Evolutionary conservation across 1,284 basidiomycete genomes (phyloP).

Genomic region (Cryptococcus wingfieldii): DNA sequence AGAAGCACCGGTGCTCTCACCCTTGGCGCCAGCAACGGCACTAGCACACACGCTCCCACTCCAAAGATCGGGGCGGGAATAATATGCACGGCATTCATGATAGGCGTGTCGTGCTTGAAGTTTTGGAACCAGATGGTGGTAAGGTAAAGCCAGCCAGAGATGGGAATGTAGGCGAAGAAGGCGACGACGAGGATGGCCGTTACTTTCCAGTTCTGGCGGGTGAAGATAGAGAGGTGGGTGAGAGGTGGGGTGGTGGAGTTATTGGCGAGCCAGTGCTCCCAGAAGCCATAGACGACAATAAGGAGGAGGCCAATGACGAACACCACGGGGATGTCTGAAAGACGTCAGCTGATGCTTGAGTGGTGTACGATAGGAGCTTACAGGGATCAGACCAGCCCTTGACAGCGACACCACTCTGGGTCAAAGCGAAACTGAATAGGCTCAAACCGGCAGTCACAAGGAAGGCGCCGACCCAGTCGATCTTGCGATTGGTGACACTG

Average conservation of each 20-base stretch:
- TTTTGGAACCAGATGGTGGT: constrained; percentile 29
- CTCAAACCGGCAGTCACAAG: constrained; percentile 30
- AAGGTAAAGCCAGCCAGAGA: constrained; percentile 19
- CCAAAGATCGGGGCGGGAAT: constrained; percentile 33
- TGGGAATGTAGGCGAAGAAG: constrained; percentile 28
- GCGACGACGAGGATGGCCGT: constrained; percentile 21
- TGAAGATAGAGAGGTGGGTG: constrained; percentile 26
- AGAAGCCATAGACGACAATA: constrained; percentile 33
- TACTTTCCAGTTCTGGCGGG: constrained; percentile 20
- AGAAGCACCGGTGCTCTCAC: constrained; percentile 27
- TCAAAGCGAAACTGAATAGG: constrained; percentile 30
- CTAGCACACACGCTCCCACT: constrained; percentile 24
- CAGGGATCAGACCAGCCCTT: constrained; percentile 31
- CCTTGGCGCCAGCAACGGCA: constrained; percentile 18
- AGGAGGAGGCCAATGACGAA: constrained; percentile 32
- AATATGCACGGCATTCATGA: constrained; percentile 25
- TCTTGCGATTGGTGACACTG: constrained; percentile 7
- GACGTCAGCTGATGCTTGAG: not conserved
- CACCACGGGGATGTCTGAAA: constrained; percentile 30
- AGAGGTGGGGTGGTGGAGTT: constrained; percentile 37
- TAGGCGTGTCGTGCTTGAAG: constrained; percentile 16
- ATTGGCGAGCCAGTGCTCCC: constrained; percentile 52
- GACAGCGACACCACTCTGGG: constrained; percentile 24
- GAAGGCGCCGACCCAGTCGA: constrained; percentile 34
- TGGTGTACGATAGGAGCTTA: constrained; percentile 8